These are phyloP conservation scores for Trichoderma endophyticum DNA, from an alignment of 2,329 filamentous ascomycete genomes.

Conservation along the genomic window DNA sequence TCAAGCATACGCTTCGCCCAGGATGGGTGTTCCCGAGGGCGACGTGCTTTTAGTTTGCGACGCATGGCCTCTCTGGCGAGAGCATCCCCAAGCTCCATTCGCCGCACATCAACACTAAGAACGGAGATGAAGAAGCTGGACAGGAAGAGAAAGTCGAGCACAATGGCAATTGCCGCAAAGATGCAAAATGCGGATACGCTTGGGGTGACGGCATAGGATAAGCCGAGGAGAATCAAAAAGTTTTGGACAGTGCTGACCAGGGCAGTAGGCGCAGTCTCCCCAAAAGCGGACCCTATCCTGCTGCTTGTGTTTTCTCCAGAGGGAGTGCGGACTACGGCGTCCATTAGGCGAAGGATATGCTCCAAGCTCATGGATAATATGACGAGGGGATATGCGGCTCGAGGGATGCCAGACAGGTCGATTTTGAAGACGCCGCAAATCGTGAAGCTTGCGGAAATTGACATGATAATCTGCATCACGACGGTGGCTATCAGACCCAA, in stretches of 20 bases:
- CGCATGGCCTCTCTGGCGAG: slow-evolving; percentile 55
- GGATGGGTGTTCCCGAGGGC: slow-evolving; percentile 25
- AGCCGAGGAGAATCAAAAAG: slow-evolving; percentile 59
- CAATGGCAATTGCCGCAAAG: slow-evolving; percentile 70
- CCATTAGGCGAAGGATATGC: slow-evolving; percentile 75
- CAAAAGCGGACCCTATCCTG: slow-evolving; percentile 70
- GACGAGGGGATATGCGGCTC: slow-evolving; percentile 72
- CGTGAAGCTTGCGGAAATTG: slow-evolving; percentile 75
- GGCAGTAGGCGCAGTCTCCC: slow-evolving; percentile 67
- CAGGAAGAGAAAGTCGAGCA: slow-evolving; percentile 75
- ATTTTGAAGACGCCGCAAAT: slow-evolving; percentile 73
- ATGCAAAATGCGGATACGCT: slow-evolving; percentile 73
- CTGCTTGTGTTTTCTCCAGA: slow-evolving; percentile 64
- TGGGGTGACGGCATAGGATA: slow-evolving; percentile 66
- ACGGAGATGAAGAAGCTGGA: slow-evolving; percentile 79
- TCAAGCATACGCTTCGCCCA: slow-evolving; percentile 63
- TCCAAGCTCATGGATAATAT: slow-evolving; percentile 73
- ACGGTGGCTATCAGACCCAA: slow-evolving; percentile 70
- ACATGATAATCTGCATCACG: slow-evolving; percentile 65
- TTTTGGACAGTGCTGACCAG: slow-evolving; percentile 68
- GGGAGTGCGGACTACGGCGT: slow-evolving; percentile 70
- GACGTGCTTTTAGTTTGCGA: slow-evolving; percentile 30
- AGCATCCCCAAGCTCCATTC: slow-evolving; percentile 72
- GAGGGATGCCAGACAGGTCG: slow-evolving; percentile 70
- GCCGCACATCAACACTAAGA: slow-evolving; percentile 72